Conservation (phyloP, 345 rosid genomes). For the Hibiscus trionum region DNA sequence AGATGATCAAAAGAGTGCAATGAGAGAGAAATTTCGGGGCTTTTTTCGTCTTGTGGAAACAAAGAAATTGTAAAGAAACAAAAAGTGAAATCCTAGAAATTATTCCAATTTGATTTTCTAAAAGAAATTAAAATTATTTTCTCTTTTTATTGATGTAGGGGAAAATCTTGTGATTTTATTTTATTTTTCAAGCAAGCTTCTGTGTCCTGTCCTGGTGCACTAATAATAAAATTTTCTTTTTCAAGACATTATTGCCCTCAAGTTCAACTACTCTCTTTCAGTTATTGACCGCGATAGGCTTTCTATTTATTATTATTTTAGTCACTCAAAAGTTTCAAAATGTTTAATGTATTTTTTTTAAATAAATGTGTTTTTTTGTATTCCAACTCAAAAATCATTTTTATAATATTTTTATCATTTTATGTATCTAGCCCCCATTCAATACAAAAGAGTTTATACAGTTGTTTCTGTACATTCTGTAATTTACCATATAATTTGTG, state of each 20-base stretch:
- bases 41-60: background rate
- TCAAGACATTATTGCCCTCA: background rate
- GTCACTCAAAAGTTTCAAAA: too few species aligned
- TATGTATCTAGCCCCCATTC: too few species aligned
- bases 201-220: background rate
- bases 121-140: background rate
- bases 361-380: too few species aligned
- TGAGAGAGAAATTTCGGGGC: background rate
- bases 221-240: background rate
- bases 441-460: too few species aligned
- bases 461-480: too few species aligned
- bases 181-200: background rate
- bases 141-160: background rate
- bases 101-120: background rate
- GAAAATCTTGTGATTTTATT: background rate
- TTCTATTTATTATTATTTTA: background rate
- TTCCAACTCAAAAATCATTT: too few species aligned
- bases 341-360: too few species aligned
- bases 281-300: background rate
- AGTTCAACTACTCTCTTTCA: background rate
- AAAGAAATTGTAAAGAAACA: background rate
- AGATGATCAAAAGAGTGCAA: background rate
- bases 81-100: background rate
- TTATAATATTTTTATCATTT: too few species aligned
- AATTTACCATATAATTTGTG: too few species aligned